These are phyloP conservation scores for Auriculariales sp. DNA, from an alignment of 768 basidiomycete species.

Conservation along the genomic window DNA sequence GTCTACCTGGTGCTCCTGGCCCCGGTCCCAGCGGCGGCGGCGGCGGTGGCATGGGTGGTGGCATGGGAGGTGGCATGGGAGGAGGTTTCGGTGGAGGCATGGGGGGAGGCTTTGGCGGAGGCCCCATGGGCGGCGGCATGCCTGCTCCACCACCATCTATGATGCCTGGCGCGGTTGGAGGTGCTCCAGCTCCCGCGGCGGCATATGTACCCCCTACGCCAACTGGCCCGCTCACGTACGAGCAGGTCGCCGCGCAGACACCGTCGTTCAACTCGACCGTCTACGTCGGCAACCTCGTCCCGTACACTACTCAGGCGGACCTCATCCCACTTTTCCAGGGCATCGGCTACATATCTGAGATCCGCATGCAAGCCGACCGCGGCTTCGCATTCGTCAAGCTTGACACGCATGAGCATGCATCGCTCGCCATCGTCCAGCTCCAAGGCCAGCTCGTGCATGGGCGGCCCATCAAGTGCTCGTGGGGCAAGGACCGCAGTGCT, in stretches of 20 bases:
- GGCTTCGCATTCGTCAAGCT: slow-evolving; percentile 99
- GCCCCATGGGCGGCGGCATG: slow-evolving; percentile 5
- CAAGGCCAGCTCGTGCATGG: slow-evolving; percentile 97
- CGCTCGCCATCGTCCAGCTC: slow-evolving; percentile 93
- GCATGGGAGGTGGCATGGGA: slow-evolving; percentile 9
- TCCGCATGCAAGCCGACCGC: slow-evolving; percentile 97
- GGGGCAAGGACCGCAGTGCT: slow-evolving; percentile 92
- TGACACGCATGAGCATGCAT: slow-evolving; percentile 96
- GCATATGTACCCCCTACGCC: slow-evolving; percentile 61
- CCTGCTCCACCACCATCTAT: slow-evolving; percentile 14
- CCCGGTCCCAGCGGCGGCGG: slow-evolving; percentile 1
- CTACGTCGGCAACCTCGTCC: slow-evolving; percentile 97
- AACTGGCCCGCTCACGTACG: slow-evolving; percentile 84
- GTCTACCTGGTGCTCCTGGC: slow-evolving; percentile 16
- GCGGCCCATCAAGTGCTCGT: slow-evolving; percentile 93
- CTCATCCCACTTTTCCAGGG: slow-evolving; percentile 96
- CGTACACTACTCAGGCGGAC: slow-evolving; percentile 93
- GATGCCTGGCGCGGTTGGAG: slow-evolving; percentile 26
- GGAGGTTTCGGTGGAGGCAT: slow-evolving; percentile 4
- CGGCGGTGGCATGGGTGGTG: slow-evolving; percentile 7
- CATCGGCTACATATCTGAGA: slow-evolving; percentile 96
- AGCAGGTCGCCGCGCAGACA: slow-evolving; percentile 85
- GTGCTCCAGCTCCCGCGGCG: slow-evolving; percentile 80
- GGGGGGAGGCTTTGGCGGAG: slow-evolving; percentile 3
- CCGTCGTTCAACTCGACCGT: slow-evolving; percentile 91